phyloP scores from a whole-genome alignment of 768 basidiomycete species.

The Pleurotus citrinopileatus region DNA sequence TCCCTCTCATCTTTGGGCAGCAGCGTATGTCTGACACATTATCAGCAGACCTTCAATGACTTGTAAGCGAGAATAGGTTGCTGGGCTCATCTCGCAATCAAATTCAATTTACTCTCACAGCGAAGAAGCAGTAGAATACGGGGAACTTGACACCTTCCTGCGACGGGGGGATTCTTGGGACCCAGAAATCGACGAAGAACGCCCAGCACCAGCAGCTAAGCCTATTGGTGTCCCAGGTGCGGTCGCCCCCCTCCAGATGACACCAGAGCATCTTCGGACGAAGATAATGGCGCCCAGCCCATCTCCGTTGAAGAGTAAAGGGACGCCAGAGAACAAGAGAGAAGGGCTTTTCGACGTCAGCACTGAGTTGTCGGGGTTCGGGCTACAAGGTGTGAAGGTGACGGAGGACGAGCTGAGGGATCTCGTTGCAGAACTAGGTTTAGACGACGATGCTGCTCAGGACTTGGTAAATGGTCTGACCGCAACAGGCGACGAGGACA shows the following conservation, averaged over 20 bases:
- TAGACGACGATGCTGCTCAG: constrained; percentile 73
- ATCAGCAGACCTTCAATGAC: constrained; percentile 60
- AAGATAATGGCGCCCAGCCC: constrained; percentile 46
- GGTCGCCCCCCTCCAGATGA: constrained; percentile 72
- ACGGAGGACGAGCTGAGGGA: constrained; percentile 72
- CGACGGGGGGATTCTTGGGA: constrained; percentile 73
- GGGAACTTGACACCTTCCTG: constrained; percentile 68
- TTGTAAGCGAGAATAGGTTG: constrained; percentile 50
- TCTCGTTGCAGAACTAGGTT: constrained; percentile 71
- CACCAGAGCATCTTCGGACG: constrained; percentile 65
- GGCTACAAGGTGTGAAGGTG: constrained; percentile 73
- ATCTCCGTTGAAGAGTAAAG: constrained; percentile 41
- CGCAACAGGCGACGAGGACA: constrained; percentile 20
- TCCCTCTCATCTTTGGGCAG: constrained; percentile 17
- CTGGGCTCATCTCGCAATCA: constrained; percentile 6
- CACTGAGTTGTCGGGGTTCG: constrained; percentile 65
- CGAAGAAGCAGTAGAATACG: constrained; percentile 83
- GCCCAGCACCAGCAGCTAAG: constrained; percentile 48
- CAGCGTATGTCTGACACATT: constrained; percentile 5
- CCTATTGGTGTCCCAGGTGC: constrained; percentile 85
- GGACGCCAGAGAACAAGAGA: constrained; percentile 49
- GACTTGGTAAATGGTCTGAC: constrained; percentile 69
- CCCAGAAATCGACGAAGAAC: constrained; percentile 53
- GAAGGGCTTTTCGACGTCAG: constrained; percentile 61
- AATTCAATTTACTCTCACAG: constrained; percentile 31